Conservation (phyloP, 768 basidiomycete genomes). For the Hypholoma sublateritium region DNA sequence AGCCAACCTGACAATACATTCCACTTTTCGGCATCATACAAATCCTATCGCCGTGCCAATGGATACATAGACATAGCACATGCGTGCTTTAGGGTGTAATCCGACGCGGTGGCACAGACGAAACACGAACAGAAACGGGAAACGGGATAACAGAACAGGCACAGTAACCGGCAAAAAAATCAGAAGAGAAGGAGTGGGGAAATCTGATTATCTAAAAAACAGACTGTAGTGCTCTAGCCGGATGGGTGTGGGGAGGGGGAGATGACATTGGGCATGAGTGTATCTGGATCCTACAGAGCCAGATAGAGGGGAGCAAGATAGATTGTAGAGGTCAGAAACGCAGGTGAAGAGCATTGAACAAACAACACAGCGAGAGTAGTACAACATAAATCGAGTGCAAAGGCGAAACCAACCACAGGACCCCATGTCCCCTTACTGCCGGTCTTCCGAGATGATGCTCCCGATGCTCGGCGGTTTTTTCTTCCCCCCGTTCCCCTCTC, state of each 20-base stretch:
- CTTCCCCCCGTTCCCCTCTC: conserved; percentile 35
- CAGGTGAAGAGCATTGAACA: neutral
- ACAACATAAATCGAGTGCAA: neutral
- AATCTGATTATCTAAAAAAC: neutral
- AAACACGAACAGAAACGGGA: neutral
- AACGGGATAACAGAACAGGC: neutral
- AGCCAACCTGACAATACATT: too few species aligned
- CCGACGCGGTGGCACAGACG: too few species aligned
- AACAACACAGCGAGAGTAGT: neutral
- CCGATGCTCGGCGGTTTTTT: conserved; percentile 71
- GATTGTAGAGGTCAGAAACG: neutral
- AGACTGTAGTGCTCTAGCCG: neutral
- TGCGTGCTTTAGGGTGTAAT: too few species aligned
- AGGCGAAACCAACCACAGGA: neutral
- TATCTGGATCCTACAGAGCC: neutral
- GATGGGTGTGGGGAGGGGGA: neutral
- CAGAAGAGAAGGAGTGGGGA: neutral
- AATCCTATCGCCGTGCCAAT: too few species aligned
- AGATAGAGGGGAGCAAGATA: neutral
- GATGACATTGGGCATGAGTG: neutral
- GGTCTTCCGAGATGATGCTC: conserved; percentile 64
- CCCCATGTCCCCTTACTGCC: conserved; percentile 8
- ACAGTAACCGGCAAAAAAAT: neutral
- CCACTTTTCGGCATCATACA: too few species aligned
- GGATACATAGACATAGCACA: too few species aligned